Evolutionary conservation across 148 eudicot genomes (phyloP).

Genomic region (Pharnaceum exiguum): DNA sequence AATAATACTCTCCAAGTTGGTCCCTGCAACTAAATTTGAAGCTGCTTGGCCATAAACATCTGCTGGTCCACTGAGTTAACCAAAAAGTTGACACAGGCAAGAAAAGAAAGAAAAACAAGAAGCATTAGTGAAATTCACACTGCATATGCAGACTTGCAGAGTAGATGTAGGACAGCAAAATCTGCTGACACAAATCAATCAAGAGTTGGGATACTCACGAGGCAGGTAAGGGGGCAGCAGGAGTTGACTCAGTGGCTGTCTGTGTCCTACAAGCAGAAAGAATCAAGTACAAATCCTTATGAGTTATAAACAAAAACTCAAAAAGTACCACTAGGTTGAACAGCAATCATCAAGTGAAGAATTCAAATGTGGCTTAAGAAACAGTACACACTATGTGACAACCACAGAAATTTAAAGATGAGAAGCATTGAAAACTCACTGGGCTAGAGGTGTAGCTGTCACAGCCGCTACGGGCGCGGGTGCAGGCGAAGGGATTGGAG

Average conservation of each 20-base stretch:
- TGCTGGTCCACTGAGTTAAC: conserved; percentile 33
- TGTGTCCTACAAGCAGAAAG: conserved; percentile 31
- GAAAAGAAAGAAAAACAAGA: not conserved
- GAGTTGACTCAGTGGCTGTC: conserved; percentile 37
- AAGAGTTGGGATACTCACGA: conserved; percentile 41
- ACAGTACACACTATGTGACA: not conserved
- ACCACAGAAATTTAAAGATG: not conserved
- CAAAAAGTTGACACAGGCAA: not conserved
- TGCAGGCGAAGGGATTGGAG: conserved; percentile 32
- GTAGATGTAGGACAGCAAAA: not conserved
- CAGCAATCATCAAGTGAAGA: not conserved
- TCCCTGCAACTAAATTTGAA: conserved; percentile 82
- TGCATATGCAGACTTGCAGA: not conserved
- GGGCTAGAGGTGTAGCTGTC: conserved; percentile 37
- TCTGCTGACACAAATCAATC: not conserved
- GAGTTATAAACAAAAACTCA: no score
- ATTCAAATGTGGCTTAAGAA: not conserved
- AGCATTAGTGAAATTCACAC: not conserved
- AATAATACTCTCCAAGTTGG: conserved; percentile 50
- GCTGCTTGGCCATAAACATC: conserved; percentile 84
- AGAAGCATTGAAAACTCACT: conserved; percentile 31
- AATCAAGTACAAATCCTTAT: no score
- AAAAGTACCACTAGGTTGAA: not conserved
- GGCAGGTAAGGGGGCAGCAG: conserved; percentile 26
- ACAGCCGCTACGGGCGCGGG: conserved; percentile 23